A percentile compares a stretch with the other conserved stretches of the same genome.
Evolutionary conservation across 2,329 filamentous ascomycete species (phyloP).

Genomic region (Colletotrichum gloeosporioides): DNA sequence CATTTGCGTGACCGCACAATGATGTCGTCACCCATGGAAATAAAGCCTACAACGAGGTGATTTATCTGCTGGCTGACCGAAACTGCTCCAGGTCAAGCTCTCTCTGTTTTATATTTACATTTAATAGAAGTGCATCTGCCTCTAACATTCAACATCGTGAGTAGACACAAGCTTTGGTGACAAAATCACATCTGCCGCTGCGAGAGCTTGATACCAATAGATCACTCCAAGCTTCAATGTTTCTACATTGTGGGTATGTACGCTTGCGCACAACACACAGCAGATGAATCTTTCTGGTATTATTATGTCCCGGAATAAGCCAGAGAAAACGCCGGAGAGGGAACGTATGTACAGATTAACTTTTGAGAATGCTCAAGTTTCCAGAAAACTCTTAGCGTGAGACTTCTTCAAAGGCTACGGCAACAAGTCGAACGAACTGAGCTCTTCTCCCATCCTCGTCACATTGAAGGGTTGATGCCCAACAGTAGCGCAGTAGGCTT

Average conservation of each 20-base stretch:
- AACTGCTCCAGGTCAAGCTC: background rate
- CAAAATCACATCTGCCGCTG: rapidly evolving
- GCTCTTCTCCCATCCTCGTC: background rate
- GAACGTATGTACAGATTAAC: too few species aligned
- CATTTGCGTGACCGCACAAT: background rate
- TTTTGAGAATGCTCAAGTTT: too few species aligned
- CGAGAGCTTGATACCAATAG: background rate
- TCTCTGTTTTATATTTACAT: background rate
- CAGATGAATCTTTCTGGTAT: background rate
- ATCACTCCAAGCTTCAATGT: background rate
- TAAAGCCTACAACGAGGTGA: background rate
- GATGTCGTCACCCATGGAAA: background rate
- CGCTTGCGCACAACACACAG: rapidly evolving
- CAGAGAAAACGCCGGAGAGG: background rate
- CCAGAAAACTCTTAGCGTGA: background rate
- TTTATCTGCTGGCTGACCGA: background rate
- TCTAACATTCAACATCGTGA: background rate
- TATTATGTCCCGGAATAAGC: background rate
- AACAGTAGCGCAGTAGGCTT: background rate
- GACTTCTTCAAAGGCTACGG: background rate
- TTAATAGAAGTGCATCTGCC: background rate
- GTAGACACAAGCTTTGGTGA: background rate
- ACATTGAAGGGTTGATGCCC: background rate
- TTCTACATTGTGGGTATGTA: background rate
- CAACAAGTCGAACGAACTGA: background rate